Base-by-base conservation (phyloP, 1,139 yeast genomes). In the Yamadazyma kanchanaburiensis region DNA sequence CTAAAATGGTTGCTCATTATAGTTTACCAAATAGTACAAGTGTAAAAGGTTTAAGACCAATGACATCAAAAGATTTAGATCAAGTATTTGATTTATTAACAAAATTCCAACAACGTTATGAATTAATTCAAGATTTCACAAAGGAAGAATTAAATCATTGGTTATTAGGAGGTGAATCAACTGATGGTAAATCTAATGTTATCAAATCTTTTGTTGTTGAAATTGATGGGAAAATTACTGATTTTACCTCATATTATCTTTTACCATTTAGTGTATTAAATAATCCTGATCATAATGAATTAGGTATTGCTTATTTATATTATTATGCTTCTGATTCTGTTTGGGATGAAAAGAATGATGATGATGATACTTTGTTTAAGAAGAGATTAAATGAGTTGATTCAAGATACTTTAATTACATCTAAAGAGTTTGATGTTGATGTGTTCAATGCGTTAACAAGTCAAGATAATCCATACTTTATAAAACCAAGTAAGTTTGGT, bases 401-500 rank as follows among this genome's bases (percentile, higher is more conserved):
- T 37, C 69, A 66, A 28, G 95, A 89, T 48, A 91, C 94, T 0
- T 72, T 91, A 37, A 74, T 89, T 34, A 63, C 87, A 23, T 80
- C 95, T 22, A 83, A 84, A 55, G 49, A 63, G 40, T 58, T 66
- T 32, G 69, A 71, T 24, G 87, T 85, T 48, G 98, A 91, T 55
- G 97, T 94, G 3, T 87, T 89, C 71, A 91, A 91, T 54, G 95
- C 96, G 11, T 70, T 91, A 38, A 80, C 96, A 0, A 71, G 88
- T 9, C 95, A 89, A 60, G 98, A 91, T 53, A 94, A 91, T 53
- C 74, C 88, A 7, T 62, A 80, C 37, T 87, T 91, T 59, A 64
- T 91, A 44, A 82, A 85, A 22, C 80, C 83, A 29, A 70, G 86
- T 58, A 86, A 87, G 54, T 91, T 94, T 55, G 96, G 96, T 15